Percentiles rank a stretch among this genome's conserved stretches.
These are phyloP conservation scores for Brasilioporus rufonigricans DNA, from an alignment of 768 basidiomycete species.

Conservation along the genomic window DNA sequence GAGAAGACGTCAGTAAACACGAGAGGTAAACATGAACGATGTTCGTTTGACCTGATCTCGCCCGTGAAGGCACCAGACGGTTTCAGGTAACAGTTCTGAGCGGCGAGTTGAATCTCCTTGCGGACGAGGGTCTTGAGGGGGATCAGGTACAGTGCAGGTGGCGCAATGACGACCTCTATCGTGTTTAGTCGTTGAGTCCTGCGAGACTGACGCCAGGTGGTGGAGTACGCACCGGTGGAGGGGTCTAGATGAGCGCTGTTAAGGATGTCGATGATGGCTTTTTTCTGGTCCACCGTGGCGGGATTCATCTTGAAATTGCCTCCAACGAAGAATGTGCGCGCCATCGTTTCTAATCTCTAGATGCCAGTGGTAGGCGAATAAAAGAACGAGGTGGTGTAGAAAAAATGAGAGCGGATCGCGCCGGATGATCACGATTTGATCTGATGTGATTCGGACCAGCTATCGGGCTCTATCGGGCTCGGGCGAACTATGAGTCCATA, in stretches of 20 bases:
- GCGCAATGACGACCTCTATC: slow-evolving; percentile 90
- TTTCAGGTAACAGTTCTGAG: slow-evolving; percentile 90
- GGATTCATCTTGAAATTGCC: slow-evolving; percentile 99
- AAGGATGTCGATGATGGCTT: slow-evolving; percentile 61
- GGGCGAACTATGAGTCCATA: too few species aligned
- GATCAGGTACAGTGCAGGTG: slow-evolving; percentile 86
- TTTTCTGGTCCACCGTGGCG: slow-evolving; percentile 58
- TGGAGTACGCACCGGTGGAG: slow-evolving; percentile 55
- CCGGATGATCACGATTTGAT: slow-evolving; percentile 6
- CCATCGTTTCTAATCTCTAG: slow-evolving; percentile 39
- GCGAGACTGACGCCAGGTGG: background rate
- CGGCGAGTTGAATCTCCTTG: slow-evolving; percentile 74
- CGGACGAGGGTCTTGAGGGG: slow-evolving; percentile 59
- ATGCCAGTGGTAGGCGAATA: background rate
- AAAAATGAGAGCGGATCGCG: background rate
- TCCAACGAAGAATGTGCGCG: slow-evolving; percentile 90
- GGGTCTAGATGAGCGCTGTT: slow-evolving; percentile 81
- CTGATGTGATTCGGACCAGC: background rate
- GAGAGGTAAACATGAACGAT: background rate
- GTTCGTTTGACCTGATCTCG: slow-evolving; percentile 74
- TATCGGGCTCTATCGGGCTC: slow-evolving; percentile 6
- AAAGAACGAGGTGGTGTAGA: background rate
- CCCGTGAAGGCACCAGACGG: slow-evolving; percentile 91
- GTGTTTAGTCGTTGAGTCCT: slow-evolving; percentile 8
- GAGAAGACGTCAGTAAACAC: slow-evolving; percentile 1